Evolutionary conservation across 495 filamentous ascomycete genomes (phyloP).

Genomic region (Lophiotrema nucula): DNA sequence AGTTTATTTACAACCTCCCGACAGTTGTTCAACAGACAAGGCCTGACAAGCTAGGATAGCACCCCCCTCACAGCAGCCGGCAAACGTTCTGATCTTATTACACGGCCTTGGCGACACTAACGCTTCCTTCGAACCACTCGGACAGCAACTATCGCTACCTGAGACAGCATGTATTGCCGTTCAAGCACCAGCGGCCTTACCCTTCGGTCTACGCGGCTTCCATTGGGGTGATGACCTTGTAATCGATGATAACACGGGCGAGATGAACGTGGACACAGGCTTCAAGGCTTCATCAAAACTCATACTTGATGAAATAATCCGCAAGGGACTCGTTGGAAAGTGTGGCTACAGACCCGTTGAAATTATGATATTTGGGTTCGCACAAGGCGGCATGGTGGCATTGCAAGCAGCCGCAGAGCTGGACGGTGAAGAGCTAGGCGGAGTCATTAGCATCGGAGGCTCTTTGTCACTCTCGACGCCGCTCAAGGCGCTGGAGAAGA

Average conservation of each 20-base stretch:
- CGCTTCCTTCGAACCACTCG: slow-evolving; percentile 67
- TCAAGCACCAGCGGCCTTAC: slow-evolving; percentile 69
- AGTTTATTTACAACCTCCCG: slow-evolving; percentile 4
- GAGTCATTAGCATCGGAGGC: slow-evolving; percentile 78
- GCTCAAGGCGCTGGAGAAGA: slow-evolving; percentile 46
- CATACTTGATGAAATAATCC: slow-evolving; percentile 58
- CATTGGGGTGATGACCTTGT: slow-evolving; percentile 92
- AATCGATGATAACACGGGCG: slow-evolving; percentile 60
- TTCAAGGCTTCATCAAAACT: slow-evolving; percentile 57
- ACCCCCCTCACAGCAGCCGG: slow-evolving; percentile 46
- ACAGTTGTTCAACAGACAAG: no score
- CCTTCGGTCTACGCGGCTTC: slow-evolving; percentile 71
- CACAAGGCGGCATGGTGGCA: slow-evolving; percentile 81
- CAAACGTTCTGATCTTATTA: slow-evolving; percentile 79
- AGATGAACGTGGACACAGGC: slow-evolving; percentile 76
- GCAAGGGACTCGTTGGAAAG: slow-evolving; percentile 58
- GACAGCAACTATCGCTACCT: slow-evolving; percentile 69
- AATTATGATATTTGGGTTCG: slow-evolving; percentile 78
- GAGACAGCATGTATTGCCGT: slow-evolving; percentile 76
- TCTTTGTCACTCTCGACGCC: slow-evolving; percentile 56
- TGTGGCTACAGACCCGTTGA: slow-evolving; percentile 70
- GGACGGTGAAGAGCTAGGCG: slow-evolving; percentile 45
- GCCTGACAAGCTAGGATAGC: slow-evolving; percentile 32
- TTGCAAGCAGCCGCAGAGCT: slow-evolving; percentile 52
- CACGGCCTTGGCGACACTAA: slow-evolving; percentile 87